phyloP scores from a whole-genome alignment of 257 asterid genomes.

The Cinchona pubescens region DNA sequence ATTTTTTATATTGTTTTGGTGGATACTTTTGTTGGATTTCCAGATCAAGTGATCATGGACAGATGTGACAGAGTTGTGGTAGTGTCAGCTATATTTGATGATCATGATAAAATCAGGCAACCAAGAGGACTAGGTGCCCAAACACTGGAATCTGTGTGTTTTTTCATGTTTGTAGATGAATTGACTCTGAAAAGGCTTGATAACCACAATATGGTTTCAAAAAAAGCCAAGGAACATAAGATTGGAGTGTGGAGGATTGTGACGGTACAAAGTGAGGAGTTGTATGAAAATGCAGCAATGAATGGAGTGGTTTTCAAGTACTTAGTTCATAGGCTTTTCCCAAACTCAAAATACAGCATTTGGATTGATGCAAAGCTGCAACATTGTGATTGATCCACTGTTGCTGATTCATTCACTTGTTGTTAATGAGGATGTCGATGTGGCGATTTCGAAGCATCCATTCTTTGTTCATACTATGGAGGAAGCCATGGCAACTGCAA shows the following conservation, averaged over 20 bases:
- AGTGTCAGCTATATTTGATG: conserved; percentile 76
- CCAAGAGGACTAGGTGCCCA: conserved; percentile 77
- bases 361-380: conserved; percentile 97
- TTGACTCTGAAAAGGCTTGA: conserved; percentile 50
- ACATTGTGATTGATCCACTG: conserved; percentile 74
- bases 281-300: conserved; percentile 79
- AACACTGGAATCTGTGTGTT: conserved; percentile 57
- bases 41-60: conserved; percentile 65
- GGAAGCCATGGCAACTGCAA: conserved; percentile 83
- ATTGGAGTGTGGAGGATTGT: conserved; percentile 87
- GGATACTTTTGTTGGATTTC: conserved; percentile 12
- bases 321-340: conserved; percentile 74
- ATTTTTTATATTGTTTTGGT: neutral
- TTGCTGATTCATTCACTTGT: conserved; percentile 68
- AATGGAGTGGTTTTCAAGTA: conserved; percentile 75
- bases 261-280: conserved; percentile 33
- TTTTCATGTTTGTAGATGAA: conserved; percentile 85
- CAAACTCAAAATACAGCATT: conserved; percentile 70
- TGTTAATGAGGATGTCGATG: conserved; percentile 56
- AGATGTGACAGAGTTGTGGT: conserved; percentile 70
- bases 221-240: conserved; percentile 31
- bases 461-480: conserved; percentile 70
- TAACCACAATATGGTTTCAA: conserved; percentile 48
- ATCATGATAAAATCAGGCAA: conserved; percentile 90
- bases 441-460: conserved; percentile 86